These are phyloP conservation scores for Metschnikowia lunata DNA, from an alignment of 805 yeast species.

Conservation along the genomic window DNA sequence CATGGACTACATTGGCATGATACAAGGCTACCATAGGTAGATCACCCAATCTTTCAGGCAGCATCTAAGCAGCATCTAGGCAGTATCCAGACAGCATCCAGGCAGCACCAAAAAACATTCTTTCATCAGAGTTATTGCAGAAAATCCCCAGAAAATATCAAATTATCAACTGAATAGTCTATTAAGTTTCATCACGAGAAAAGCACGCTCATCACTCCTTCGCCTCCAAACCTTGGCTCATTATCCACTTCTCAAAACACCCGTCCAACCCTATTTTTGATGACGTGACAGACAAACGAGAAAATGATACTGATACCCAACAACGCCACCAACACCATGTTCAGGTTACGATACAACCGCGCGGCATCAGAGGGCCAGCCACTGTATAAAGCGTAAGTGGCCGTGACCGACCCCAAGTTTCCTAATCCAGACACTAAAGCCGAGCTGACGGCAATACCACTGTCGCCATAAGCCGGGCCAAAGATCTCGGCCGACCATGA, in stretches of 20 bases:
- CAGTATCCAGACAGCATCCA: no score
- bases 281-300: constrained; percentile 29
- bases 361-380: constrained; percentile 82
- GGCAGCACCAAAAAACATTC: no score
- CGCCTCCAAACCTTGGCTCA: neutral
- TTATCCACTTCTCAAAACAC: neutral
- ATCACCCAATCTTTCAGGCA: no score
- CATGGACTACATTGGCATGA: no score
- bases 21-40: no score
- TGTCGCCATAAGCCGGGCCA: constrained; percentile 67
- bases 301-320: constrained; percentile 66
- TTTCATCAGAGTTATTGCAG: no score
- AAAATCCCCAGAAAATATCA: no score
- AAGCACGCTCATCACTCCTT: neutral
- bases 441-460: constrained; percentile 77
- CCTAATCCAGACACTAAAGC: constrained; percentile 86
- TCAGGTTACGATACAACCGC: constrained; percentile 60
- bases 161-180: no score
- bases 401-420: constrained; percentile 78
- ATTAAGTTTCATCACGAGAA: neutral
- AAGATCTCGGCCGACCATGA: constrained; percentile 77
- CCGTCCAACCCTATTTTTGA: constrained; percentile 28
- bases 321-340: constrained; percentile 80
- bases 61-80: no score
- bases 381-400: constrained; percentile 77